Base-by-base conservation (phyloP, 441 rosid genomes). In the Pelargonium fulgidum region DNA sequence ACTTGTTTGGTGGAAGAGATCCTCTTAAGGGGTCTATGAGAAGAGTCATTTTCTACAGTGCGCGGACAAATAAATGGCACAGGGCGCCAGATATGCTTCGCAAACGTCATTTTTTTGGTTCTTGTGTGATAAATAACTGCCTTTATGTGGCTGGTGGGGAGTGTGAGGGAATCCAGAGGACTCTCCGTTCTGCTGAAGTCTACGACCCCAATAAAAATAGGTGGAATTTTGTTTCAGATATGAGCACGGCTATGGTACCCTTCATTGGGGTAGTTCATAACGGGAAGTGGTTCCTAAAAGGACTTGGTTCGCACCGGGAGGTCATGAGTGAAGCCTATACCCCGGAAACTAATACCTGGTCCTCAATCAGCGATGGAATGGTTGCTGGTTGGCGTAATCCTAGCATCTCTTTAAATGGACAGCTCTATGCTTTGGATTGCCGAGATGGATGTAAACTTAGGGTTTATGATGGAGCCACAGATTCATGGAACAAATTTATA, bases 31-130 rank as follows among this genome's bases (percentile, higher is more conserved):
- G 85, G 39, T 84, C 85, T 9, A 84, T 82, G 85, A 74, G 87
- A 68, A 77, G 87, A 44, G 85, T 84, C 39, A 75, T 84, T 64
- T 84, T 56, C 71, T 84, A 84, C 62, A 84, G 76, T 70, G 85
- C 82, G 4, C 75, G 84, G 73, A 84, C 85, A 68, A 84, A 84
- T 72, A 82, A 84, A 67, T 82, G 87, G 87, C 83, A 78, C 70
- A 80, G 87, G 50, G 85, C 84, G 54, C 87, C 87, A 4, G 85
- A 82, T 62, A 82, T 84, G 87, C 85, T 82, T 66, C 81, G 81
- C 6, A 68, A 85, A 67, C 77, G 85, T 33, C 85, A 79, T 75
- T 76, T 80, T 64, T 84, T 84, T 41, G 87, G 85, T 66, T 84
- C 87, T 0, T 84, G 87, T 68, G 85, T 84, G 54, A 84, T 84